Conservation (phyloP, 208 protist genomes). For the Trichomonas tenax region DNA sequence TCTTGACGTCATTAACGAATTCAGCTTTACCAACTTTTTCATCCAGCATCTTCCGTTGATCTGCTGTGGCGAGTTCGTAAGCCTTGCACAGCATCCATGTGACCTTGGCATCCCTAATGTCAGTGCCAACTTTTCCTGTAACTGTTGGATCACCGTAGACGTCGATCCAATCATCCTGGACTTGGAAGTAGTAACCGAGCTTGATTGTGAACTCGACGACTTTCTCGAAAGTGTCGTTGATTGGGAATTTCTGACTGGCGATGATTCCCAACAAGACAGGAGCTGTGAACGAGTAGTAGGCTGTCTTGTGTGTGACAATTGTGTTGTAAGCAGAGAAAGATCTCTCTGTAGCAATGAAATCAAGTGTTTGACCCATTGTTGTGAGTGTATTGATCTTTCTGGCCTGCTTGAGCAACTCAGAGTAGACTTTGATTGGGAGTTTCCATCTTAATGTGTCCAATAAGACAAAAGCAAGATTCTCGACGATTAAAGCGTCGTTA, state of each 20-base stretch:
- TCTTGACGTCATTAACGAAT: background rate
- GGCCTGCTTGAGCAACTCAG: background rate
- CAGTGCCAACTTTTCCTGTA: conserved; percentile 52
- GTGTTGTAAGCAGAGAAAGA: conserved; percentile 16
- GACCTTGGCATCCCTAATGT: conserved; percentile 57
- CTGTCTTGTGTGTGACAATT: conserved; percentile 49
- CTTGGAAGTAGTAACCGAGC: conserved; percentile 33
- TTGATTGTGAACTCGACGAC: background rate
- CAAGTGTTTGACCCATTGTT: conserved; percentile 4
- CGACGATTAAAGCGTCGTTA: conserved; percentile 46
- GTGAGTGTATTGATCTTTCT: background rate
- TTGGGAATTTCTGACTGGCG: background rate
- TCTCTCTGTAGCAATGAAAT: background rate
- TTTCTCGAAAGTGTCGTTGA: background rate
- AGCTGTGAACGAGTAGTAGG: conserved; percentile 48
- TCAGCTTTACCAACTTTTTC: background rate
- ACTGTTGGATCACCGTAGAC: conserved; percentile 41
- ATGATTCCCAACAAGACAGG: conserved; percentile 36
- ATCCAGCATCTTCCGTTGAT: background rate
- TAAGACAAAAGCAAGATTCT: conserved; percentile 33
- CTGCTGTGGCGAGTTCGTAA: background rate
- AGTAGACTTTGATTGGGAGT: background rate
- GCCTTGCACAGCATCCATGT: conserved; percentile 73
- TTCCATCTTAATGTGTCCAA: background rate
- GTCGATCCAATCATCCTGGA: conserved; percentile 53